Evolutionary conservation across 352 stramenopile genomes (phyloP).

Genomic region (Phytophthora pistaciae): DNA sequence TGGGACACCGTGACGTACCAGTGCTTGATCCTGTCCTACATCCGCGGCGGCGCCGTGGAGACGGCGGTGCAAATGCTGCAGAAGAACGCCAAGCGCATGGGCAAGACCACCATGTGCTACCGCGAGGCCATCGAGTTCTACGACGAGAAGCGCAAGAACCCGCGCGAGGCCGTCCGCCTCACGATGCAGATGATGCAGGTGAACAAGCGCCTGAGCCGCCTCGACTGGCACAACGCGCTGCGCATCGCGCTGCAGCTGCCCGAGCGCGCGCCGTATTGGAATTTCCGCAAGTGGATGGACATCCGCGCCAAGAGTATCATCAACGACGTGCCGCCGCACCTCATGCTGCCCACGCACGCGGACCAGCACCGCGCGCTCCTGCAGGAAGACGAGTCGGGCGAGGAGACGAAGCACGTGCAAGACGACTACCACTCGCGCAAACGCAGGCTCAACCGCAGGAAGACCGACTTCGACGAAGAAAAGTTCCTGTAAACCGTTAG

Average conservation of each 20-base stretch:
- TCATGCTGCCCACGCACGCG: constrained; percentile 61
- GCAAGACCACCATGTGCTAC: constrained; percentile 77
- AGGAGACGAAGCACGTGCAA: constrained; percentile 24
- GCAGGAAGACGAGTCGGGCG: constrained; percentile 22
- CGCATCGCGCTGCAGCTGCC: constrained; percentile 62
- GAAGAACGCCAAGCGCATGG: constrained; percentile 76
- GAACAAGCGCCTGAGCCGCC: constrained; percentile 77
- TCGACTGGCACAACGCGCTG: constrained; percentile 85
- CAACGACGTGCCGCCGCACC: constrained; percentile 60
- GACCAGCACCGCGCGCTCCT: constrained; percentile 34
- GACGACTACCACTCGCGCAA: constrained; percentile 48
- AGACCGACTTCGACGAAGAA: constrained; percentile 33
- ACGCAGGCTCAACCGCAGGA: constrained; percentile 40
- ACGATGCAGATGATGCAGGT: constrained; percentile 91
- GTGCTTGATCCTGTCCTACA: constrained; percentile 68
- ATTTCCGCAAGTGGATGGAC: constrained; percentile 90
- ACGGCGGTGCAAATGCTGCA: constrained; percentile 75
- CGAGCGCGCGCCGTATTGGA: constrained; percentile 84
- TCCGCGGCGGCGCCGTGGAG: constrained; percentile 63
- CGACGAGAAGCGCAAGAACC: constrained; percentile 69
- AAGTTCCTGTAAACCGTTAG: constrained; percentile 49
- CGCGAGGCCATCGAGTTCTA: constrained; percentile 77
- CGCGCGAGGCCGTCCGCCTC: constrained; percentile 67
- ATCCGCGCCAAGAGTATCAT: constrained; percentile 68
- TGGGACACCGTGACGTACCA: constrained; percentile 82